Evolutionary conservation across 2,329 filamentous ascomycete genomes (phyloP), one percentile per base, ranked within the genome.

Genomic region (Pseudogymnoascus sp.): DNA sequence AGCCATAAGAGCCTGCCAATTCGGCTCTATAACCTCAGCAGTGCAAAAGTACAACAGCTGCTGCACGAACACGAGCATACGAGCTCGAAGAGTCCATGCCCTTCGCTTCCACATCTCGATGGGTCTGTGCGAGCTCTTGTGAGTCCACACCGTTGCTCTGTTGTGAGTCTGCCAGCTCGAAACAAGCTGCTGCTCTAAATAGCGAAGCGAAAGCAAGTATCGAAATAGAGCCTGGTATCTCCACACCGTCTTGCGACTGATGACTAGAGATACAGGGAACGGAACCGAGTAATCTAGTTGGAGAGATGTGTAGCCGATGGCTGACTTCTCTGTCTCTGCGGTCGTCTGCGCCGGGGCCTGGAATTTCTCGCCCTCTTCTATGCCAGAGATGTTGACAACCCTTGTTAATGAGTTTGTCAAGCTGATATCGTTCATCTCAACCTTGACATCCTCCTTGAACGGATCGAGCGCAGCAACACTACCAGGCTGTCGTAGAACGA

Each of bases 371-470:
- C 93, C 91, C 73, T 95, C 89, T 68, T 97, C 93, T 64, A 97
- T 90, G 47, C 94, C 94, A 3, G 92, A 95, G 66, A 97, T 96
- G 70, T 92, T 97, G 65, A 99, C 93, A 59, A 99, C 93, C 60
- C 93, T 88, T 82, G 97, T 96, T 63, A 99, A 79, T 77, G 92
- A 95, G 70, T 95, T 95, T 11, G 92, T 95, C 50, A 99, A 83
- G 5, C 91, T 90, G 38, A 93, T 87, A 68, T 96, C 92, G 72
- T 97, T 97, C 89, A 97, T 97, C 69, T 92, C 88, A 20, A 99
- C 91, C 74, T 95, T 96, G 74, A 99, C 90, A 71, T 99, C 93
- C 75, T 99, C 94, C 72, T 97, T 99, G 81, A 96, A 99, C 0
- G 93, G 92, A 72, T 99, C 94, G 62, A 96, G 83, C 0, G 92